A percentile compares a stretch with the other conserved stretches of the same genome.
phyloP scores from a whole-genome alignment of 148 eudicot genomes.

The Camellia japonica region DNA sequence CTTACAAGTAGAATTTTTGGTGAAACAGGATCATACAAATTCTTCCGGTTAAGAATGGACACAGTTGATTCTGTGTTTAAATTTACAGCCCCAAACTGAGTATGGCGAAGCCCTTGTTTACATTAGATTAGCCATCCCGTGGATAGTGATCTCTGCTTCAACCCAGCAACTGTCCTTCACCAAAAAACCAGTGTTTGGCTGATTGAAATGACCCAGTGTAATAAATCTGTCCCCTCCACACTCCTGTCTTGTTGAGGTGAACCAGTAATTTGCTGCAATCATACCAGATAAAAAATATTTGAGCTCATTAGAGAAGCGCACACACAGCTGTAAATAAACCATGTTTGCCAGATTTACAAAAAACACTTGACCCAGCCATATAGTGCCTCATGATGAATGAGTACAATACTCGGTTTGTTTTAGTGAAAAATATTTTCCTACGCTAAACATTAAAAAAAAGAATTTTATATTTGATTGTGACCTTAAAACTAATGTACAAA shows the following conservation, averaged over 20 bases:
- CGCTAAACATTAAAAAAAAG: too few species aligned
- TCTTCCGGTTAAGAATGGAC: too few species aligned
- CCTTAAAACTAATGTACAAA: too few species aligned
- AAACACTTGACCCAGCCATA: too few species aligned
- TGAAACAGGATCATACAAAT: too few species aligned
- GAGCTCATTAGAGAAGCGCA: neutral
- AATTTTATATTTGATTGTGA: too few species aligned
- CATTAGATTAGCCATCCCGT: neutral
- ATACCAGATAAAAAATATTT: neutral
- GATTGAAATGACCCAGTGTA: neutral
- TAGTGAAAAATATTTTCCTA: too few species aligned
- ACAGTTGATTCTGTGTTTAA: too few species aligned
- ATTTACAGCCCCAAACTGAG: neutral
- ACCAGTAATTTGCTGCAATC: slow-evolving; percentile 9
- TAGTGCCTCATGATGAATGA: too few species aligned
- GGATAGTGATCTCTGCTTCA: slow-evolving; percentile 4
- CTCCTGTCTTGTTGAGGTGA: neutral
- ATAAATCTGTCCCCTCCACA: neutral
- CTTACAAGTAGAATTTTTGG: too few species aligned
- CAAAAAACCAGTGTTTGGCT: neutral
- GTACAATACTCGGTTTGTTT: too few species aligned
- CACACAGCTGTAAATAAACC: neutral
- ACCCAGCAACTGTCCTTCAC: slow-evolving; percentile 3
- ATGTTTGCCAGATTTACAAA: neutral
- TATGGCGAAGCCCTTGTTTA: neutral